These are phyloP conservation scores for Collybia mongolica DNA, from an alignment of 768 basidiomycete species.

Conservation along the genomic window DNA sequence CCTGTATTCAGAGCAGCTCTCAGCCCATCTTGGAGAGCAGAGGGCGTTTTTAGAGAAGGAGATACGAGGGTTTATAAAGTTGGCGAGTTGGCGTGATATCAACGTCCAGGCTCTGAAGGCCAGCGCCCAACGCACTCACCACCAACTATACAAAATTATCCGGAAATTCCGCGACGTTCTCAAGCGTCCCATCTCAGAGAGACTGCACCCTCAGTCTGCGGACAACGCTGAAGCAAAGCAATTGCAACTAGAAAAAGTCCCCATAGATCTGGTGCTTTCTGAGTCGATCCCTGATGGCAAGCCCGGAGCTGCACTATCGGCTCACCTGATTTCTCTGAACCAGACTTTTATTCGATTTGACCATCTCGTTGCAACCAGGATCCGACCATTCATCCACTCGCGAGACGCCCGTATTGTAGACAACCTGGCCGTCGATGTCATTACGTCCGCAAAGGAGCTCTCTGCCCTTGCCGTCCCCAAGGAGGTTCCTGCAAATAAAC, in stretches of 20 bases:
- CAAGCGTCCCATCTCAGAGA: slow-evolving; percentile 61
- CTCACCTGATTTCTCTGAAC: slow-evolving; percentile 47
- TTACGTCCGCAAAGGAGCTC: slow-evolving; percentile 58
- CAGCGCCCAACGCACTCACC: slow-evolving; percentile 88
- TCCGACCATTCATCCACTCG: slow-evolving; percentile 41
- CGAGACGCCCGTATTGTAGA: slow-evolving; percentile 45
- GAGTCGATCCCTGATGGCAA: slow-evolving; percentile 13
- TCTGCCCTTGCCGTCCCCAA: slow-evolving; percentile 41
- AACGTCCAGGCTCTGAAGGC: slow-evolving; percentile 92
- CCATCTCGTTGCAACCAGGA: slow-evolving; percentile 36
- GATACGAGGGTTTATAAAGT: slow-evolving; percentile 81
- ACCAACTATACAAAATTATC: slow-evolving; percentile 85
- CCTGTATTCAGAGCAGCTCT: slow-evolving; percentile 54
- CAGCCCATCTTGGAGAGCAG: slow-evolving; percentile 50
- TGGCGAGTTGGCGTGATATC: slow-evolving; percentile 98
- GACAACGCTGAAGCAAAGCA: slow-evolving; percentile 32
- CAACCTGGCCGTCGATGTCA: slow-evolving; percentile 59
- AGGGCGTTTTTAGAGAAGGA: slow-evolving; percentile 72
- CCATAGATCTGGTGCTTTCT: background rate
- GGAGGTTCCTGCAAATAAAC: slow-evolving; percentile 44
- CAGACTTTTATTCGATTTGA: slow-evolving; percentile 53
- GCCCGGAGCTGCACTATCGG: slow-evolving; percentile 12
- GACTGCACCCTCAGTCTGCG: slow-evolving; percentile 34
- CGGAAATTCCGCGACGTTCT: slow-evolving; percentile 90
- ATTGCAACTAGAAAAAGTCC: slow-evolving; percentile 4